Conservation (phyloP, 2,329 filamentous ascomycete species). For the Clarireedia paspali region DNA sequence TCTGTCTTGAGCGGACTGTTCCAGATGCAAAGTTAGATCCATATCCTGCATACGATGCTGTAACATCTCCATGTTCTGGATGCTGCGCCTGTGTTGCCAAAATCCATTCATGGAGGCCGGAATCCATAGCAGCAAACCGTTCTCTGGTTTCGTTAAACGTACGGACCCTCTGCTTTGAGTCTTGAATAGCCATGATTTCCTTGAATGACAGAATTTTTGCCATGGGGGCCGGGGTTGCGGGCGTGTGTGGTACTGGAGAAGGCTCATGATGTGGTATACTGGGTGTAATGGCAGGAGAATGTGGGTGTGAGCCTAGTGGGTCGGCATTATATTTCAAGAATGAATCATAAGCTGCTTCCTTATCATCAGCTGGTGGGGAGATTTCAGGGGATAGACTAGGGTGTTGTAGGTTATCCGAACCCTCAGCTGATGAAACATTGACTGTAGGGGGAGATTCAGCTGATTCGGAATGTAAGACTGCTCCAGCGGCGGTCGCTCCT, state of each 20-base stretch:
- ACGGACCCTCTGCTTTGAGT: conserved; percentile 59
- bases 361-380: conserved; percentile 30
- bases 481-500: conserved; percentile 8
- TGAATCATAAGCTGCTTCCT: conserved; percentile 30
- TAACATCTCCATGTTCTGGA: conserved; percentile 40
- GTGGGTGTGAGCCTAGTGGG: neutral
- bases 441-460: conserved; percentile 15
- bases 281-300: conserved; percentile 5
- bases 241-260: conserved; percentile 11
- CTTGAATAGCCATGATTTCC: conserved; percentile 67
- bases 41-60: conserved; percentile 14
- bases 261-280: conserved; percentile 10
- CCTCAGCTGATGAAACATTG: conserved; percentile 36
- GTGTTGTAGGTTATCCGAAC: conserved; percentile 35
- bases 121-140: conserved; percentile 64
- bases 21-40: conserved; percentile 12
- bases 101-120: conserved; percentile 61
- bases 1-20: conserved; percentile 20
- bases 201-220: conserved; percentile 43
- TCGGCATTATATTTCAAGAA: conserved; percentile 15
- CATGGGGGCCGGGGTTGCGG: neutral
- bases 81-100: conserved; percentile 36
- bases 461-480: neutral
- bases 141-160: conserved; percentile 66
- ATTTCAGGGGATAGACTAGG: conserved; percentile 18